phyloP scores from a whole-genome alignment of 1,284 basidiomycete species.

The Amylostereum chailletii region DNA sequence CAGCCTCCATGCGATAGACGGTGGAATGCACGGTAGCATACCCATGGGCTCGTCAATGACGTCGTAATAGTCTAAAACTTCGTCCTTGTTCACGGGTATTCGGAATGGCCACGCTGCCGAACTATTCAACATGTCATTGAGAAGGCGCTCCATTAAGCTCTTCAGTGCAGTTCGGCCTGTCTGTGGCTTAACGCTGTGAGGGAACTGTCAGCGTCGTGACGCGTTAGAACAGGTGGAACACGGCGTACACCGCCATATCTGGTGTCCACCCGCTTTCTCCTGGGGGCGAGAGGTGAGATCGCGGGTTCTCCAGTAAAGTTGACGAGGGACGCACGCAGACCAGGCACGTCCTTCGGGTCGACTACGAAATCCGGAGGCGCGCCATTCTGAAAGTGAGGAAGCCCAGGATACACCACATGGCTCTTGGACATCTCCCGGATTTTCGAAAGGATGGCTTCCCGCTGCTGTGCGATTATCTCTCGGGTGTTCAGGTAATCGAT shows the following conservation, averaged over 20 bases:
- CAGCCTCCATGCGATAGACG: constrained; percentile 4
- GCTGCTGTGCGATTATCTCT: constrained; percentile 75
- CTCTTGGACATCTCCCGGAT: constrained; percentile 85
- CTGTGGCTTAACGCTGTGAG: neutral
- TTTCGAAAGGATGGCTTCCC: constrained; percentile 83
- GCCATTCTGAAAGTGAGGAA: constrained; percentile 70
- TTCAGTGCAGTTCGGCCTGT: constrained; percentile 38
- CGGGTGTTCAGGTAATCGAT: constrained; percentile 86
- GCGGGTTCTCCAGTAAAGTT: constrained; percentile 1
- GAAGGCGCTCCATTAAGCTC: constrained; percentile 72
- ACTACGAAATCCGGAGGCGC: constrained; percentile 36
- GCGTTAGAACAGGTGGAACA: neutral
- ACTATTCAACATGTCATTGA: constrained; percentile 79
- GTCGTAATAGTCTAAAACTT: constrained; percentile 89
- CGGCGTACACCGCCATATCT: constrained; percentile 70
- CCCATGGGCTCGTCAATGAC: constrained; percentile 94
- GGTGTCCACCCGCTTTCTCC: constrained; percentile 93
- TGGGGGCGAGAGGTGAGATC: constrained; percentile 19
- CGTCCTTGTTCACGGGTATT: constrained; percentile 72
- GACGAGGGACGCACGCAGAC: constrained; percentile 52
- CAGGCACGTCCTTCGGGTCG: constrained; percentile 75
- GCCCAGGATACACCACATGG: constrained; percentile 80
- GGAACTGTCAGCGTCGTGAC: neutral
- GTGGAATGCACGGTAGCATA: constrained; percentile 27
- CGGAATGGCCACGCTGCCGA: constrained; percentile 85